Conservation (phyloP, 2,329 filamentous ascomycete species). For the Blastomyces gilchristii region DNA sequence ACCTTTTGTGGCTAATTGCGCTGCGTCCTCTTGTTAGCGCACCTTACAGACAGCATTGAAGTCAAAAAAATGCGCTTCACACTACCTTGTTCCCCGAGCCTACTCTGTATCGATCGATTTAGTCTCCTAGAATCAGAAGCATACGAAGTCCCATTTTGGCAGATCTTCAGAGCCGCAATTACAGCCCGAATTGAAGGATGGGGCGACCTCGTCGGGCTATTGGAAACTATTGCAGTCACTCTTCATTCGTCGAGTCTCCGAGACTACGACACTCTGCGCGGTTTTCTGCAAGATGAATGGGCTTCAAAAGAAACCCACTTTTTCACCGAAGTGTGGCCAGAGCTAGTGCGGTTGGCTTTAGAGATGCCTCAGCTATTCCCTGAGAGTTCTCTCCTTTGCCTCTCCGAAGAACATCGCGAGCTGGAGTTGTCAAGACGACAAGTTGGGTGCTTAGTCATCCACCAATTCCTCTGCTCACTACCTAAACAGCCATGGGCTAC, state of each 20-base stretch:
- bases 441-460: conserved; percentile 11
- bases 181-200: not conserved
- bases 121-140: conserved; percentile 9
- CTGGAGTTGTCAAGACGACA: conserved; percentile 10
- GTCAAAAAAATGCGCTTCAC: not conserved
- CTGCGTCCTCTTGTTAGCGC: not conserved
- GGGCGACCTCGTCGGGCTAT: conserved; percentile 7
- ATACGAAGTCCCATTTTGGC: conserved; percentile 11
- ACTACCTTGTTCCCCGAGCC: conserved; percentile 8
- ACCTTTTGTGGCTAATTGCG: too few species aligned
- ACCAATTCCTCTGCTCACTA: conserved; percentile 13
- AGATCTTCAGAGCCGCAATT: conserved; percentile 6
- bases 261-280: conserved; percentile 8
- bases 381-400: conserved; percentile 3
- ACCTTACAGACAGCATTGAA: not conserved
- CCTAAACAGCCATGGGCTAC: conserved; percentile 9
- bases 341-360: conserved; percentile 9
- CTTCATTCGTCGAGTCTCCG: conserved; percentile 2
- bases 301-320: conserved; percentile 7
- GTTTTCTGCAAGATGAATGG: conserved; percentile 10
- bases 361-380: conserved; percentile 12
- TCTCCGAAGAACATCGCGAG: conserved; percentile 6
- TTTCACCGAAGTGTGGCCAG: conserved; percentile 8
- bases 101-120: conserved; percentile 12
- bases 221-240: conserved; percentile 10